Base-by-base conservation (phyloP, 164 flowering plant genomes). In the Saururus chinensis region DNA sequence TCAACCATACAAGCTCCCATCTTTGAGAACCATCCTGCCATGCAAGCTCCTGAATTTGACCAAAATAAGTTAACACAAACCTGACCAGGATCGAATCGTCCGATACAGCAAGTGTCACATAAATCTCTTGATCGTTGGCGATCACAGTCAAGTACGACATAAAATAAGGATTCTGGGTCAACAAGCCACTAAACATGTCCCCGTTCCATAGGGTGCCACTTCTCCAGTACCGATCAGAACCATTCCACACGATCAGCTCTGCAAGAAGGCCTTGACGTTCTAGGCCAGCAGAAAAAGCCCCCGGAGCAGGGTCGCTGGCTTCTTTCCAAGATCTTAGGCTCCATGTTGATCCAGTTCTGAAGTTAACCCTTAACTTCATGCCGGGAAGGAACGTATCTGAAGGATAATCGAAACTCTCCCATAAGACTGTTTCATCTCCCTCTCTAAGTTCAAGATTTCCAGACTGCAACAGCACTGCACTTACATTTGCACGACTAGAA, bases 401-500 rank as follows among this genome's bases (percentile, higher is more conserved):
- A 4, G 64, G 64, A 26, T 19, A 40, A 3, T 51, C 21, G 56
- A 61, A 61, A 37, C 56, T 61, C 56, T 51, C 40, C 64, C 64
- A 51, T 30, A 51, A 24, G 8, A 51, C 7, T 45, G 12, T 60
- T 4, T 60, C 53, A 51, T 30, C 24, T 24, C 56, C 16, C 5
- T 61, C 41, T 19, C 41, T 35, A 0, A 35, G 41, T 1, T 25
- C 21, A 9, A 61, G 64, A 51, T 61, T 60, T n/a, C 64, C 45
- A 16, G 41, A 24, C 1, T 61, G 56, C 12, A 51, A 30, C 14
- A 61, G 64, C 17, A 1, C 7, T 25, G 56, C 54, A 30, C 25
- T 61, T 45, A 45, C 7, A 13, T 45, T 17, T 45, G 7, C 14
- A 8, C 19, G 10, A 21, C 19, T 25, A 5, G 9, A 1, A 8